Conservation (phyloP, 2,329 filamentous ascomycete genomes). For the Fusarium keratoplasticum region DNA sequence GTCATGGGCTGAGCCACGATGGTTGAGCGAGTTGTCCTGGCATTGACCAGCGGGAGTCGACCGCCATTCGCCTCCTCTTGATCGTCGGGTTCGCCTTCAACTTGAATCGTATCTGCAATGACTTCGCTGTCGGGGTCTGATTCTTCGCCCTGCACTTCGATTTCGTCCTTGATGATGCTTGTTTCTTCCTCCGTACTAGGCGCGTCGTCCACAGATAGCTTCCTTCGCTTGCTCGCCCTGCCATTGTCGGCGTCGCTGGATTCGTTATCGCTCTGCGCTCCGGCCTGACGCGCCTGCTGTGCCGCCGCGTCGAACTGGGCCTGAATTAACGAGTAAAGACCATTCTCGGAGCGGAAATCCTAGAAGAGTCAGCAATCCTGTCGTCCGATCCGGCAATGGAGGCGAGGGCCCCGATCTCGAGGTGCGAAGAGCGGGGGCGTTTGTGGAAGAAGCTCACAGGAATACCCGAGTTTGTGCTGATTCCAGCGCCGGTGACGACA, state of each 20-base stretch:
- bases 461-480: constrained; percentile 81
- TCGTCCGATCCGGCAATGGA: background rate
- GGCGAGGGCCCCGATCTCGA: constrained; percentile 5
- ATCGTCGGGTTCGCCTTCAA: constrained; percentile 28
- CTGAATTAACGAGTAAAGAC: constrained; percentile 78
- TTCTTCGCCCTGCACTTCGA: constrained; percentile 36
- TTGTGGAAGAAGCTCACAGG: constrained; percentile 60
- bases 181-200: constrained; percentile 16
- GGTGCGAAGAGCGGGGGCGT: constrained; percentile 12
- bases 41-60: constrained; percentile 29
- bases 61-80: constrained; percentile 15
- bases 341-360: constrained; percentile 80
- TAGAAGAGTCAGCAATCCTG: constrained; percentile 47
- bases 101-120: constrained; percentile 32
- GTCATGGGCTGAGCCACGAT: constrained; percentile 41
- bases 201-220: constrained; percentile 42
- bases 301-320: constrained; percentile 70
- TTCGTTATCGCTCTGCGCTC: constrained; percentile 38
- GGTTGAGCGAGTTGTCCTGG: constrained; percentile 34
- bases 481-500: constrained; percentile 78
- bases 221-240: constrained; percentile 50
- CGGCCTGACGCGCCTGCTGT: constrained; percentile 48
- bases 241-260: constrained; percentile 28
- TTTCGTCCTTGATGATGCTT: constrained; percentile 36
- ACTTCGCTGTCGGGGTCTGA: constrained; percentile 28